Evolutionary conservation across 208 protist species (phyloP).

Genomic region (Trypanosoma avium): DNA sequence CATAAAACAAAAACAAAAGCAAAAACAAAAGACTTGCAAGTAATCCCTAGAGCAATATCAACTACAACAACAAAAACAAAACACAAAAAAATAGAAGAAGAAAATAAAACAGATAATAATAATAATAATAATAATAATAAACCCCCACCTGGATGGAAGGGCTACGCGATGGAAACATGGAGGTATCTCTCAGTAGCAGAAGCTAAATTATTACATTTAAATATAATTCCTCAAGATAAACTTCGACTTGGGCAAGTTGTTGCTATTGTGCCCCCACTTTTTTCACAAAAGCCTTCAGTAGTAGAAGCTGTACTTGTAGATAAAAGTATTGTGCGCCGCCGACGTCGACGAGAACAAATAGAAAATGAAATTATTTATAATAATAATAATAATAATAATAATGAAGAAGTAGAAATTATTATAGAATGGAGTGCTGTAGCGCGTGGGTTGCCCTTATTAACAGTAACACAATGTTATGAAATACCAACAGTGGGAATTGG

Average conservation of each 20-base stretch:
- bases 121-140: background rate
- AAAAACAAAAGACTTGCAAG: background rate
- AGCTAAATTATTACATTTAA: conserved; percentile 41
- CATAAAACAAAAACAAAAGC: background rate
- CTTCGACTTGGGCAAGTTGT: conserved; percentile 60
- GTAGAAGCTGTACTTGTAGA: conserved; percentile 69
- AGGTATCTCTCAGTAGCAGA: conserved; percentile 43
- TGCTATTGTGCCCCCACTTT: conserved; percentile 58
- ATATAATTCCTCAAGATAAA: conserved; percentile 28
- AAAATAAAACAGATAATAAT: background rate
- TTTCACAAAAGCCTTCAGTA: conserved; percentile 59
- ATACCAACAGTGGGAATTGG: conserved; percentile 28
- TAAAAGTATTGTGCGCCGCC: conserved; percentile 3
- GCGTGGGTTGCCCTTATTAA: conserved; percentile 55
- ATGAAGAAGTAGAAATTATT: conserved; percentile 1
- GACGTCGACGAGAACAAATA: background rate
- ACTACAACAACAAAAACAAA: background rate
- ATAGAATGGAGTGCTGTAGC: conserved; percentile 62
- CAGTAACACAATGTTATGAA: conserved; percentile 56
- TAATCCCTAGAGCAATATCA: background rate
- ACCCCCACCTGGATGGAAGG: conserved; percentile 29
- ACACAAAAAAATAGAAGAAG: background rate
- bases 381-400: conserved; percentile 5
- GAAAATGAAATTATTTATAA: background rate
- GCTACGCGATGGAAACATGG: conserved; percentile 65